Evolutionary conservation across 768 basidiomycete species (phyloP).

Genomic region (Tulasnella calospora): DNA sequence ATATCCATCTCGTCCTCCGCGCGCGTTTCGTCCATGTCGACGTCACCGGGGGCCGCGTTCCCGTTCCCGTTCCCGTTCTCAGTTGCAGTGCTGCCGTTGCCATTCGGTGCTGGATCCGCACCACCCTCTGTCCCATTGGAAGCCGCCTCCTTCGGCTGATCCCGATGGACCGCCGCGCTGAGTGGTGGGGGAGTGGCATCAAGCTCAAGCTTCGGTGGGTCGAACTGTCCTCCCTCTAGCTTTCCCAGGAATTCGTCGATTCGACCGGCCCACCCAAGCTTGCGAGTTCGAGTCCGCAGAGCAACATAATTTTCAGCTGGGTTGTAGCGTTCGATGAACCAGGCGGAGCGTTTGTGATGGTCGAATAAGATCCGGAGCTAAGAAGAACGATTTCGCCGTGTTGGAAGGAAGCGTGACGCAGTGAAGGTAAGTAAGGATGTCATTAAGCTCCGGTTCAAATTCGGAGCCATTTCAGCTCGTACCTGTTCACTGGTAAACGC

Average conservation of each 20-base stretch:
- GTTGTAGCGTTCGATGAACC: conserved; percentile 96
- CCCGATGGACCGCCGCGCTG: conserved; percentile 11
- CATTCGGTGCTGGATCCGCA: conserved; percentile 33
- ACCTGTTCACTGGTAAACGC: conserved; percentile 85
- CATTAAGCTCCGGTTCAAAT: not conserved
- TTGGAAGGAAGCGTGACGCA: too few relatives aligned
- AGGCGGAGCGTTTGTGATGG: conserved; percentile 89
- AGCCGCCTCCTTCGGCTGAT: conserved; percentile 20
- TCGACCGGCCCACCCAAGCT: conserved; percentile 77
- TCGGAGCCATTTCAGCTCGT: conserved; percentile 28
- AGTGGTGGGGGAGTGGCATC: conserved; percentile 4
- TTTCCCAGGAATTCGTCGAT: conserved; percentile 69
- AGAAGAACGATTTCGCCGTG: conserved; percentile 20
- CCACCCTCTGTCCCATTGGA: conserved; percentile 63
- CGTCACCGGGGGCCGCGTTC: conserved; percentile 9
- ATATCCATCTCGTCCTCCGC: conserved; percentile 24
- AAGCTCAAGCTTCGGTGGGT: conserved; percentile 45
- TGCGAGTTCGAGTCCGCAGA: conserved; percentile 72
- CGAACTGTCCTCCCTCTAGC: conserved; percentile 79
- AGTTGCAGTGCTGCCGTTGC: conserved; percentile 36
- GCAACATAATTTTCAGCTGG: conserved; percentile 62
- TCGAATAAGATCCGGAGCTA: conserved; percentile 96
- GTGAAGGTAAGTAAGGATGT: not conserved
- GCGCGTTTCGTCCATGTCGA: conserved; percentile 22
- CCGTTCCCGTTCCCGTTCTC: conserved; percentile 51